Base-by-base conservation (phyloP, 2,329 filamentous ascomycete genomes). In the Ascochyta koolunga region DNA sequence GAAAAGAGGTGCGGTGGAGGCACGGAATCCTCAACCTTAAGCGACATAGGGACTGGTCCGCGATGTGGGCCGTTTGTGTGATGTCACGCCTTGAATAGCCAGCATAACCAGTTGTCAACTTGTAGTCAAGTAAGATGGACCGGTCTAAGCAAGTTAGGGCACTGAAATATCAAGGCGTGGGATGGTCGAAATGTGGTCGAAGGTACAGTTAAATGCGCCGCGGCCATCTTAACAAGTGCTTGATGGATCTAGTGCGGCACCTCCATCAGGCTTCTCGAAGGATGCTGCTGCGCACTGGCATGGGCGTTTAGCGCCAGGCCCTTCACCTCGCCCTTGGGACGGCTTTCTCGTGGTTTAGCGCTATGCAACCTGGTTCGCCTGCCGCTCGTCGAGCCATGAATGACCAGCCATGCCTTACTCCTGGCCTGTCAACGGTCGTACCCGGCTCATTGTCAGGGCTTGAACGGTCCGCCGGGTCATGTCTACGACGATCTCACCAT, bases 381-480 rank as follows among this genome's bases (percentile, higher is more conserved):
- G 65, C 51, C 50, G 46, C 63, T 61, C 59, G 61, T 64, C 68
- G 65, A 71, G 69, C 70, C 70, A 65, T 69, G 63, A 62, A 51
- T 62, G 65, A 61, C 61, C 51, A 62, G 63, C 52, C 54, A 50
- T 53, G 42, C 51, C 60, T 63, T 25, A 24, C 35, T 45, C 42
- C 42, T 25, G 50, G 62, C 55, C 55, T 61, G 54, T 62, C 44
- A 54, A 68, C 65, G 69, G 68, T 66, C 67, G 64, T 59, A 67
- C 65, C 69, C 69, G 69, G 69, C 60, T 71, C 66, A 69, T 64
- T 69, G 59, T 63, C 62, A 62, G 61, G 62, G 66, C 69, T 68
- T 70, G 69, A 69, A 72, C 70, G 56, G 59, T 54, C 54, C 60
- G 59, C 66, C 67, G 69, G 69, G 68, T 62, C 40, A 39, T 33